A percentile compares a stretch with the other conserved stretches of the same genome.
phyloP scores from a whole-genome alignment of 2,329 filamentous ascomycete genomes.

The Fusarium sp. region DNA sequence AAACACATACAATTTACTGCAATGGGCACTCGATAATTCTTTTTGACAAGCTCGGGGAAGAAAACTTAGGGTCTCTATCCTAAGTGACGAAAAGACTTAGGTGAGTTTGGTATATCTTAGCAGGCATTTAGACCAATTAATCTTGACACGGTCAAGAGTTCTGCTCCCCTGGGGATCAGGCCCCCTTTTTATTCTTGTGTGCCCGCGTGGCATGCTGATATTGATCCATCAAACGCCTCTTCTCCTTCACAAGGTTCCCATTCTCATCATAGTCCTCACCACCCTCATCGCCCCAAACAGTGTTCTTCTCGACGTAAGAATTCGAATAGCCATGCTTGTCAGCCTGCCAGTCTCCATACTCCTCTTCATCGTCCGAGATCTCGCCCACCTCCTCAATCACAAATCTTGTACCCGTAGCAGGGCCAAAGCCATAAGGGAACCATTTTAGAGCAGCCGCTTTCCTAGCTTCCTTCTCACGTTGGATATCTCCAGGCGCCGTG shows the following conservation, averaged over 20 bases:
- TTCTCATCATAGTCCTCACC: slow-evolving; percentile 12
- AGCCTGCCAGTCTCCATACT: slow-evolving; percentile 54
- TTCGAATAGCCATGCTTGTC: slow-evolving; percentile 34
- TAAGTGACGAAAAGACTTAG: not conserved
- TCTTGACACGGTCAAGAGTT: not conserved
- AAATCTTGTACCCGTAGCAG: slow-evolving; percentile 53
- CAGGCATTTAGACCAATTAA: not conserved
- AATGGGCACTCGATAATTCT: slow-evolving; percentile 1
- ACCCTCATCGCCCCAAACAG: not conserved
- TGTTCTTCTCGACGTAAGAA: not conserved
- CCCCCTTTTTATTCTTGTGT: not conserved
- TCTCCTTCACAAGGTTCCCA: not conserved
- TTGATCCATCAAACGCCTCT: slow-evolving; percentile 19
- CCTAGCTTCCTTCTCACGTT: slow-evolving; percentile 50
- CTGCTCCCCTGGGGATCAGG: not conserved
- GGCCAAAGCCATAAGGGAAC: slow-evolving; percentile 59
- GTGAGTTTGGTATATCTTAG: not conserved
- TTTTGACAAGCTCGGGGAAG: not conserved
- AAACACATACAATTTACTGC: slow-evolving; percentile 6
- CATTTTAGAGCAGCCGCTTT: slow-evolving; percentile 56
- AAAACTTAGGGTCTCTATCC: not conserved
- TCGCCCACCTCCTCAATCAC: slow-evolving; percentile 58
- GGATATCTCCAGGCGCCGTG: slow-evolving; percentile 47
- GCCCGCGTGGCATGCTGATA: slow-evolving; percentile 8
- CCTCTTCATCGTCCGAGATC: slow-evolving; percentile 53